Conservation (phyloP, 2,329 filamentous ascomycete species). For the Sporothrix variecibatus region DNA sequence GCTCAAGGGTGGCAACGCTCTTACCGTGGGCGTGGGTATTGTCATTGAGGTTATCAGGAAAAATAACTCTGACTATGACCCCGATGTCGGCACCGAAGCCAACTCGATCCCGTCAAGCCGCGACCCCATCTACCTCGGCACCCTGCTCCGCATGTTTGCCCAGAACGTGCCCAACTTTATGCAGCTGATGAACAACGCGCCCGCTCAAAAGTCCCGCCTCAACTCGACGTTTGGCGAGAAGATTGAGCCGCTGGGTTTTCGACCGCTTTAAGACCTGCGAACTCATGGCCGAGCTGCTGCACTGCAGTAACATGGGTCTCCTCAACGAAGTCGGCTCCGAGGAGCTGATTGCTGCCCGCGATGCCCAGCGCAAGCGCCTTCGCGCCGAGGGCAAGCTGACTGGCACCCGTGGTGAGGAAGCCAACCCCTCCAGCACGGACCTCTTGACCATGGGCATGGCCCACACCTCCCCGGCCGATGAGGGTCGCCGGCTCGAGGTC, state of each 20-base stretch:
- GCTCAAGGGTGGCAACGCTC: slow-evolving; percentile 87
- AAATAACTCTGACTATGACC: slow-evolving; percentile 98
- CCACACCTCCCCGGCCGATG: slow-evolving; percentile 57
- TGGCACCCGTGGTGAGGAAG: slow-evolving; percentile 44
- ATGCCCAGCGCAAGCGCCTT: slow-evolving; percentile 77
- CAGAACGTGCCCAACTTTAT: slow-evolving; percentile 93
- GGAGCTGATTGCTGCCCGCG: slow-evolving; percentile 76
- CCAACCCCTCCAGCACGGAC: slow-evolving; percentile 55
- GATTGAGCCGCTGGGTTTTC: slow-evolving; percentile 94
- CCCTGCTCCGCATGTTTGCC: slow-evolving; percentile 83
- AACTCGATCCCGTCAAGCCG: slow-evolving; percentile 77
- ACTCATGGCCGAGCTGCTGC: slow-evolving; percentile 93
- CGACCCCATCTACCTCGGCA: slow-evolving; percentile 95
- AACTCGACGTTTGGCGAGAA: slow-evolving; percentile 86
- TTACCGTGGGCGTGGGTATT: slow-evolving; percentile 95
- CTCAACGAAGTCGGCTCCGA: slow-evolving; percentile 91
- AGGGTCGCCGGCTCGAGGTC: slow-evolving; percentile 70
- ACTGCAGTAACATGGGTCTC: slow-evolving; percentile 98
- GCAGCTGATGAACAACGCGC: slow-evolving; percentile 78
- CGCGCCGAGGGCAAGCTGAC: slow-evolving; percentile 75
- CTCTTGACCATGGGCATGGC: slow-evolving; percentile 62
- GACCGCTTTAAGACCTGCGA: slow-evolving; percentile 99
- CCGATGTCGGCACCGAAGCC: slow-evolving; percentile 81
- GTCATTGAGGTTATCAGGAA: slow-evolving; percentile 98
- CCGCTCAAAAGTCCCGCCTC: slow-evolving; percentile 71